Conservation (phyloP, 352 stramenopile genomes). For the Pythium insidiosum region DNA sequence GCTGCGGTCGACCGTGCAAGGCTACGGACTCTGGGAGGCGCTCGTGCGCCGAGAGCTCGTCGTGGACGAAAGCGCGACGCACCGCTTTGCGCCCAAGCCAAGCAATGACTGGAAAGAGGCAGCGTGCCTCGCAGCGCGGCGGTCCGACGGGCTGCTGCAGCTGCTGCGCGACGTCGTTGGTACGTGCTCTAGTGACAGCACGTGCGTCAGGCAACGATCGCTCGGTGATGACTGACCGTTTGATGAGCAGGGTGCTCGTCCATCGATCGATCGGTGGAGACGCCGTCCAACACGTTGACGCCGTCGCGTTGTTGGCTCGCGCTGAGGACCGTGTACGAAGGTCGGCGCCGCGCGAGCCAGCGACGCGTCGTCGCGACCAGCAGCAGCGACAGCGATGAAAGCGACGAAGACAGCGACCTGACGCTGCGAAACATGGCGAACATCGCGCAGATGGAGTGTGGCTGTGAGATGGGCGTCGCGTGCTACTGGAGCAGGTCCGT, state of each 20-base stretch:
- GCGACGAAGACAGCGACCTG: not conserved
- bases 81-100: too few species aligned
- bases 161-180: conserved; percentile 18
- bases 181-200: conserved; percentile 5
- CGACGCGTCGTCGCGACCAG: too few species aligned
- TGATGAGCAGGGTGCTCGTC: conserved; percentile 17
- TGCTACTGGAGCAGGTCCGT: conserved; percentile 81
- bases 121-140: conserved; percentile 12
- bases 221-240: not conserved
- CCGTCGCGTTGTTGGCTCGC: conserved; percentile 25
- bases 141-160: conserved; percentile 6
- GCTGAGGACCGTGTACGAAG: conserved; percentile 20
- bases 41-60: conserved; percentile 6
- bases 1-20: conserved; percentile 6
- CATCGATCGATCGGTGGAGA: conserved; percentile 22
- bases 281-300: conserved; percentile 23
- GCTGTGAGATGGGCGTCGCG: conserved; percentile 43
- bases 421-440: conserved; percentile 2
- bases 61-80: conserved; percentile 9
- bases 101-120: conserved; percentile 23
- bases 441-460: conserved; percentile 52
- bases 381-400: too few species aligned
- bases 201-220: too few species aligned
- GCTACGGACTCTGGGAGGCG: conserved; percentile 15
- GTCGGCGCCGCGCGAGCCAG: too few species aligned